Base-by-base conservation (phyloP, 768 basidiomycete species). In the Trametes punicea region DNA sequence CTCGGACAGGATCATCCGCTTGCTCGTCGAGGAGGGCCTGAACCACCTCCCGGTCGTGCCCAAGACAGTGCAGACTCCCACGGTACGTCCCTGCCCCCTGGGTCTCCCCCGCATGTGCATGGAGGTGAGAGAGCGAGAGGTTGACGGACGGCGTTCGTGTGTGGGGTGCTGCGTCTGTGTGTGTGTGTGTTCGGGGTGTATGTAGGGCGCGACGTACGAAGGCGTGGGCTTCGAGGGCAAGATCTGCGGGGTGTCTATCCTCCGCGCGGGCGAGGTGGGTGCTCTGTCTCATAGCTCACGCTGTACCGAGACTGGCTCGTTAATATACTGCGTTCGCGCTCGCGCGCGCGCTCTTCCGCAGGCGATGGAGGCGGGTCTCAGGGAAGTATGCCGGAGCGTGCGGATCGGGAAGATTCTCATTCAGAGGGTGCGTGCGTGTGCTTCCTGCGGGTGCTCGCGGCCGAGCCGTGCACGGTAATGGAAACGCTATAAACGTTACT, bases 341-440 rank as follows among this genome's bases (percentile, higher is more conserved):
- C 21, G 33, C 30, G 18, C 15, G 38, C 34, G 48, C 54, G 40
- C 51, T 21, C 38, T 20, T 48, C 41, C 10, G 15, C 55, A 93
- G 90, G 93, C 95, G 1, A 99, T 99, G 96, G 96, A 99, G 73
- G 92, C 91, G 11, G 97, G 96, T 34, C 76, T 99, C 59, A 79
- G 96, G 39, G 96, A 98, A 71, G 96, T 98, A 34, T 98, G 95
- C 74, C 81, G 96, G 63, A 90, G 85, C 65, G 90, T 92, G 25
- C 81, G 96, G 60, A 96, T 99, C 56, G 96, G 96, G 45, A 99
- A 99, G 77, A 98, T 99, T 66, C 77, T 99, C 45, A 99, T 99
- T 59, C 96, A 99, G 73, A 74, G 96, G 69, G 93, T 93, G 71
- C 60, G 81, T 67, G 23, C 44, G 15, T 30, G 6, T 11, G 23